Conservation (phyloP, 2,329 filamentous ascomycete genomes). For the Scedosporium apiospermum region DNA sequence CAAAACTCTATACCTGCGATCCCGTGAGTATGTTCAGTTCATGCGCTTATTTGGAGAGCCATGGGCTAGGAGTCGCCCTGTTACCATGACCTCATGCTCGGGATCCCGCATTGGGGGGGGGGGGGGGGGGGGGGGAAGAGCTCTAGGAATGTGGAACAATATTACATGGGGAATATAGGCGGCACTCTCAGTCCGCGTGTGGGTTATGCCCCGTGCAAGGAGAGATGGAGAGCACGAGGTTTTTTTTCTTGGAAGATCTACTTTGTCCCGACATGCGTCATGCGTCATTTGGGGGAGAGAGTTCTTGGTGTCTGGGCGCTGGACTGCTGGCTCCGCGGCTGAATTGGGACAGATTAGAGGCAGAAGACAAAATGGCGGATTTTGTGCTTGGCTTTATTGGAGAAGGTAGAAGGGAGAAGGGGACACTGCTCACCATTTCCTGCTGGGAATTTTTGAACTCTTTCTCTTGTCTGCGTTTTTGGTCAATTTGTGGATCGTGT, state of each 20-base stretch:
- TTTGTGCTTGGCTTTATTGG: background rate
- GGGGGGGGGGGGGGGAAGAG: no score
- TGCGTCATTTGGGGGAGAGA: background rate
- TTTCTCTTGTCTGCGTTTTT: background rate
- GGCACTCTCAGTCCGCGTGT: background rate
- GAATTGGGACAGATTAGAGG: background rate
- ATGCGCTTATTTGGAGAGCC: no score
- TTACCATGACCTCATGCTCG: no score
- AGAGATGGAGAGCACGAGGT: background rate
- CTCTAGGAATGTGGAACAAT: no score
- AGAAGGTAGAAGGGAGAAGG: background rate
- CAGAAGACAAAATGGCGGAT: background rate
- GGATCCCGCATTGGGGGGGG: no score
- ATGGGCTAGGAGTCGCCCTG: no score
- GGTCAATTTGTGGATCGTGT: background rate
- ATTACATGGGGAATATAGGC: background rate
- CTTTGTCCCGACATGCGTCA: conserved; percentile 1
- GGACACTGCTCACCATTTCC: background rate
- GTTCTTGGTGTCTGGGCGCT: background rate
- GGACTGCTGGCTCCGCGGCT: background rate
- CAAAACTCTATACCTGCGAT: no score
- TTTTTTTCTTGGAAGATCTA: background rate
- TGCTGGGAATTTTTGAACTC: background rate
- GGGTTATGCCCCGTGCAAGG: background rate
- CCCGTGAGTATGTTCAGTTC: no score